A percentile compares a stretch with the other conserved stretches of the same genome.
Evolutionary conservation across 352 stramenopile species (phyloP).

Genomic region (Peronospora farinosa): DNA sequence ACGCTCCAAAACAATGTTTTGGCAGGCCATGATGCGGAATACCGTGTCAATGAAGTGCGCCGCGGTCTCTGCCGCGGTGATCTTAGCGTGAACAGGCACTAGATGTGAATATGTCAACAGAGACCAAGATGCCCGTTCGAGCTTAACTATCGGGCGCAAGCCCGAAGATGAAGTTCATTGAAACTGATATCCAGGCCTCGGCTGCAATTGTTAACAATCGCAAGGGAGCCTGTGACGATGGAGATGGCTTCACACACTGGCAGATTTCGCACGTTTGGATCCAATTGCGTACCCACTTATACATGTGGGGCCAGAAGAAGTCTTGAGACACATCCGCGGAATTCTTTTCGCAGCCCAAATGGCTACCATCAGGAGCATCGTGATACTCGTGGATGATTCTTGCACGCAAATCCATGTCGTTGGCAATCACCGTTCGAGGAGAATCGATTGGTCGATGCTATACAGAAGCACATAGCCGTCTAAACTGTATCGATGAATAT

Average conservation of each 20-base stretch:
- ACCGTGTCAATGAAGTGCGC: too few relatives aligned
- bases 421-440: too few relatives aligned
- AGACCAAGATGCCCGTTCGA: too few relatives aligned
- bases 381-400: too few relatives aligned
- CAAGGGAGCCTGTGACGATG: not conserved
- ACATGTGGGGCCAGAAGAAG: not conserved
- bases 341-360: too few relatives aligned
- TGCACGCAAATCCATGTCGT: too few relatives aligned
- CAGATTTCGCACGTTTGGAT: not conserved
- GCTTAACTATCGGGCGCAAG: too few relatives aligned
- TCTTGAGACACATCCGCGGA: too few relatives aligned
- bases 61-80: not conserved
- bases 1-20: not conserved
- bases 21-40: not conserved
- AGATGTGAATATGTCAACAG: not conserved
- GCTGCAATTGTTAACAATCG: not conserved
- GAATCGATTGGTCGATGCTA: too few relatives aligned
- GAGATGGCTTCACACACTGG: not conserved
- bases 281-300: slow-evolving; percentile 2
- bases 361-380: too few relatives aligned
- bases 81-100: not conserved
- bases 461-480: too few relatives aligned
- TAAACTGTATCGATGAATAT: too few relatives aligned
- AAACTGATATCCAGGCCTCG: not conserved
- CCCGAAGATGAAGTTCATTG: not conserved